phyloP scores from a whole-genome alignment of 306 rosid genomes.

The Cucurbita moschata region DNA sequence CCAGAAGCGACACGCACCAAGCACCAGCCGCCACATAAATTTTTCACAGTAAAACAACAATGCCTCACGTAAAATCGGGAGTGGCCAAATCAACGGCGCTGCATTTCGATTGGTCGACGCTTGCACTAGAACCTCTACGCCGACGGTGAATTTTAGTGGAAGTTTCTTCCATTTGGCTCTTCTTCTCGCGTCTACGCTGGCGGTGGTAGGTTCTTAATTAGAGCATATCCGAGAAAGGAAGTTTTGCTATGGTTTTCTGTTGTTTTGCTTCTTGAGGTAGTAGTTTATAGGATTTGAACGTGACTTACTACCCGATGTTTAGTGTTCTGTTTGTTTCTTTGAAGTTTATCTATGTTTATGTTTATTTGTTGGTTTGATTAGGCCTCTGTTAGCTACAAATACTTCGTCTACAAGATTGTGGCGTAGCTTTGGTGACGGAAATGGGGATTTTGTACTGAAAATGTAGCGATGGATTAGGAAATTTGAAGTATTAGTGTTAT shows the following conservation, averaged over 20 bases:
- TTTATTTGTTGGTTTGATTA: neutral
- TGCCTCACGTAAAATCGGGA: neutral
- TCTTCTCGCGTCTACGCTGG: neutral
- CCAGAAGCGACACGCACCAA: conserved; percentile 1
- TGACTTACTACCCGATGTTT: neutral
- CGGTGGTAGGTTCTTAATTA: neutral
- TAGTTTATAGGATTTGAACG: neutral
- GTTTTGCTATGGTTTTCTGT: neutral
- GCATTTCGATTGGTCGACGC: neutral
- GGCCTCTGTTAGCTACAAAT: neutral
- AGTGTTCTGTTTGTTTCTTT: neutral
- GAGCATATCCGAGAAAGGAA: neutral
- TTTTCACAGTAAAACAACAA: neutral
- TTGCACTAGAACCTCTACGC: neutral
- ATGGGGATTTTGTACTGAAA: neutral
- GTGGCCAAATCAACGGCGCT: neutral
- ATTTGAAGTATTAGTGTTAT: neutral
- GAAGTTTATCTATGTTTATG: neutral
- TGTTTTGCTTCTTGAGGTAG: neutral
- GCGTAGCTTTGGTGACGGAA: neutral
- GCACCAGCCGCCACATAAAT: conserved; percentile 7
- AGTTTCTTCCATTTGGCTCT: neutral
- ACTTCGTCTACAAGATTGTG: neutral
- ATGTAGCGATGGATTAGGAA: neutral
- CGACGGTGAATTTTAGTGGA: neutral